Evolutionary conservation across 1,284 basidiomycete species (phyloP), one percentile per base, ranked within the genome.

Genomic region (Lentinula novae-zelandiae): DNA sequence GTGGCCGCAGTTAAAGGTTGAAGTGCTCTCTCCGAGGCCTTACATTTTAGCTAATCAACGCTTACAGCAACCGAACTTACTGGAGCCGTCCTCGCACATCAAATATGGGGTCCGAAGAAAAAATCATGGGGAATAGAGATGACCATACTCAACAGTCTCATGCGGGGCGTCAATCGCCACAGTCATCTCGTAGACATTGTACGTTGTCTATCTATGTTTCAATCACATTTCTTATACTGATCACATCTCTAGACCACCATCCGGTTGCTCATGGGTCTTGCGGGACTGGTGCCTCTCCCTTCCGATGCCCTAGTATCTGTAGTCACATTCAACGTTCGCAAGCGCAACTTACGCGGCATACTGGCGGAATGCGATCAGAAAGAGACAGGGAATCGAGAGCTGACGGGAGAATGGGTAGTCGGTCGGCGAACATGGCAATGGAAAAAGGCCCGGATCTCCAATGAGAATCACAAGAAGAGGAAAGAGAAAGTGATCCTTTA

Each of bases 321-420:
- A 5, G 92, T 99, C 55, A 95, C 93, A 0, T 99, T 98, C 72
- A 82, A 80, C 48, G 95, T 98, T 53, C 87, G 83, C 63, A 83
- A 77, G 66, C 86, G 92, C 9, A 75, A 81, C 3, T 77, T 97
- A 42, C 83, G 86, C 33, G 94, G 94, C 3, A 86, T 96, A 55
- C 82, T 97, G 22, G 79, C 86, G 7, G 81, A 89, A 12, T 84
- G 84, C 60, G 92, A 98, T 70, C 82, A 82, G n/a, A 69, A 78
- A 8, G 93, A 93, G 74, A 81, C 79, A 56, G 93, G 87, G 57
- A 79, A 72, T 15, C 83, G 96, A 5, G 91, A 96, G 70, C 81
- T 99, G 50, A 89, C 87, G 1, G 96, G 94, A 4, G 97, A 99
- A 78, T 99, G 96, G 96, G 90, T 98, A 17, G 91, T 98, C 13